Evolutionary conservation across 148 eudicot species (phyloP).

Genomic region (Nepenthes gracilis): DNA sequence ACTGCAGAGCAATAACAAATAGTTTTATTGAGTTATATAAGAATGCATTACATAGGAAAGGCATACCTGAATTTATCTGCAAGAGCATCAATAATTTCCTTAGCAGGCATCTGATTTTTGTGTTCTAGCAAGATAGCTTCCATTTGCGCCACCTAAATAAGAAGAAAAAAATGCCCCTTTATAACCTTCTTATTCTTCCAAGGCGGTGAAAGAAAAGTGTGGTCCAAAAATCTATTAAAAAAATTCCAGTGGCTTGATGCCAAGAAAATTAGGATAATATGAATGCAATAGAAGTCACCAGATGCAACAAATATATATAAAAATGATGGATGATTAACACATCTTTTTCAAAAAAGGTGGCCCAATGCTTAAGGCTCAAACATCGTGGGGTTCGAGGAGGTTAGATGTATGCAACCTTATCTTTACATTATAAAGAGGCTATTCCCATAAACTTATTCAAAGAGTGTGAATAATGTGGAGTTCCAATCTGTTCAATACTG

Average conservation of each 20-base stretch:
- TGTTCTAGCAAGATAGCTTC: conserved; percentile 68
- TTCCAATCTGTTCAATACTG: too few relatives aligned
- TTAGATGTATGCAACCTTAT: too few relatives aligned
- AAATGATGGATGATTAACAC: not conserved
- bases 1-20: not conserved
- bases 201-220: not conserved
- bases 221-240: not conserved
- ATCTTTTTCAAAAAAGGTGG: too few relatives aligned
- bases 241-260: not conserved
- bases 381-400: too few relatives aligned
- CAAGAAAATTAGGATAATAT: too few relatives aligned
- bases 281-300: not conserved
- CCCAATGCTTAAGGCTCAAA: too few relatives aligned
- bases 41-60: not conserved
- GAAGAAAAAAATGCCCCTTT: not conserved
- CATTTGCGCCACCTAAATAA: conserved; percentile 75
- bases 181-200: not conserved
- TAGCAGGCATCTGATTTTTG: conserved; percentile 47
- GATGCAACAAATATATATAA: not conserved
- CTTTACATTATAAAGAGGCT: too few relatives aligned
- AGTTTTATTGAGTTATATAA: not conserved
- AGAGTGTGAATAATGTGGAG: too few relatives aligned
- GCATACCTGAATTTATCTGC: conserved; percentile 80
- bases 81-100: conserved; percentile 63
- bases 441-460: too few relatives aligned